Base-by-base conservation (phyloP, 2,329 filamentous ascomycete species). In the Cytospora piceicola region DNA sequence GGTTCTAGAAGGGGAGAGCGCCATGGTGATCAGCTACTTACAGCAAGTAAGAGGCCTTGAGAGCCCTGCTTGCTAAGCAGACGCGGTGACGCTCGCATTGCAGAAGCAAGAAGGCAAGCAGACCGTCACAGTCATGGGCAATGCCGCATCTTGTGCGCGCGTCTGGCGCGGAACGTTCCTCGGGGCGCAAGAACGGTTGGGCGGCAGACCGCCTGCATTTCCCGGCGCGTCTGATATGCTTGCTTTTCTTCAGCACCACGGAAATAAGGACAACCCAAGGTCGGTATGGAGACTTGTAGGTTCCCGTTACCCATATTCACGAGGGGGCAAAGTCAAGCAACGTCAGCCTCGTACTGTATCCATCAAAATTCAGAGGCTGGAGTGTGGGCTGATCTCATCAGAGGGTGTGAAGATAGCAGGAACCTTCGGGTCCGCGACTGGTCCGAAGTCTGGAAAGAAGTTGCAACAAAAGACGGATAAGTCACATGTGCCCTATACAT, bases 161-260 rank as follows among this genome's bases (percentile, higher is more conserved):
- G 46, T 46, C 53, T 36, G 56, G 46, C 53, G 56, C 60, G 60
- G 60, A 63, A 57, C 29, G n/a, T 51, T 24, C 53, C 53, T 63
- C 53, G 36, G 36, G 60, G 52, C 32, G 53, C 60, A 12, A 56
- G 60, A 34, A 30, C 54, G 60, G 52, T 63, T 39, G 53, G 34
- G 53, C 60, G 60, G 53, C 53, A 63, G 60, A 63, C 49, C 53
- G 53, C 30, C 53, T 27, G 56, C 60, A 24, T 57, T 29, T 5
- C 39, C 36, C 57, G 52, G 60, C 49, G 60, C 49, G 53, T 57
- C 29, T 63, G 60, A 51, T 42, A 63, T 39, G 60, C 49, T 63
- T 39, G 60, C 49, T 63, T 61, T 24, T 49, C 46, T 49, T 20
- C 24, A 49, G 46, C 46, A 49, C 24, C 46, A 49, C 24, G 46